Conservation (phyloP, 345 rosid genomes). For the Ceriops tagal region DNA sequence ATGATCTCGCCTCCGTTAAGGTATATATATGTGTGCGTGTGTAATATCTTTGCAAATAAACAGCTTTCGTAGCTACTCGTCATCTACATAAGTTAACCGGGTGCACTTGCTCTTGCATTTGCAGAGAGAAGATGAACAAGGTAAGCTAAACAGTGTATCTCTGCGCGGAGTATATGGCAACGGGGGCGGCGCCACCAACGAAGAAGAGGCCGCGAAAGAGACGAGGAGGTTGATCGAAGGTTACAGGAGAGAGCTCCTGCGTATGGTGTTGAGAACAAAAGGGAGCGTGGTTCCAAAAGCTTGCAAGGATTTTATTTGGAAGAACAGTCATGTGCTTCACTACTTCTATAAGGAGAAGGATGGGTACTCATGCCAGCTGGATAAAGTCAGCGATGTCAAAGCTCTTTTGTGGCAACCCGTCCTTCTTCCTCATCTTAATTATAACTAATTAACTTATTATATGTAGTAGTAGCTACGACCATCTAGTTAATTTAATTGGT, state of each 20-base stretch:
- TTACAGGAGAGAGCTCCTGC: slow-evolving; percentile 13
- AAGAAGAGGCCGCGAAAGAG: slow-evolving; percentile 12
- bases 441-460: neutral
- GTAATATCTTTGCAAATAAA: neutral
- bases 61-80: neutral
- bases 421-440: neutral
- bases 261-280: slow-evolving; percentile 9
- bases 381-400: neutral
- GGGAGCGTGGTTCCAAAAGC: slow-evolving; percentile 11
- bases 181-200: neutral
- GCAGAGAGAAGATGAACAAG: slow-evolving; percentile 20
- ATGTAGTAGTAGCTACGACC: neutral
- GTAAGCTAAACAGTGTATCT: slow-evolving; percentile 14
- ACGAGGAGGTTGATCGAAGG: slow-evolving; percentile 7
- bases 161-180: neutral
- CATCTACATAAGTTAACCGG: too few species aligned
- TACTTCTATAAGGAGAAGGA: slow-evolving; percentile 4
- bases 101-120: neutral
- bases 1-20: slow-evolving; percentile 13
- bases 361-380: neutral
- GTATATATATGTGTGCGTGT: neutral
- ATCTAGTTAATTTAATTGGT: too few species aligned
- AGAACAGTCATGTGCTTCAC: slow-evolving; percentile 4
- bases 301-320: slow-evolving; percentile 16
- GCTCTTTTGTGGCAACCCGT: neutral